These are phyloP conservation scores for Backusella mclennaniae DNA, from an alignment of 192 early-diverging fungal species.

Conservation along the genomic window DNA sequence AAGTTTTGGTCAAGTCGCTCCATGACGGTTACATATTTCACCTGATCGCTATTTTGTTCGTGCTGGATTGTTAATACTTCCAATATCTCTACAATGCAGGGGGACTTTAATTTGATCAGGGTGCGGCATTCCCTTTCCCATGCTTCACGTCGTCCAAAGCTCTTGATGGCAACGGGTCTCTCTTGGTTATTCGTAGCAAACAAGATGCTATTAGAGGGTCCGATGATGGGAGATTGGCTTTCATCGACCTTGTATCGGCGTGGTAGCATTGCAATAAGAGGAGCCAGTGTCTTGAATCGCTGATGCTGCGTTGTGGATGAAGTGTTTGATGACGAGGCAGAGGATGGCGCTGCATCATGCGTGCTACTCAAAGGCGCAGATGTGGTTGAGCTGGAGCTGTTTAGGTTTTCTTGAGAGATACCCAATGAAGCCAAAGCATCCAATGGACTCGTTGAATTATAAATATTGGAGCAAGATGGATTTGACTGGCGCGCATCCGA, in stretches of 20 bases:
- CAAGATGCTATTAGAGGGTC: slow-evolving; percentile 43
- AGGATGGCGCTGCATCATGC: neutral
- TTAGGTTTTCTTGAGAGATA: neutral
- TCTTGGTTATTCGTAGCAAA: slow-evolving; percentile 40
- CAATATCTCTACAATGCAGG: slow-evolving; percentile 43
- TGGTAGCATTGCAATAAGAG: slow-evolving; percentile 39
- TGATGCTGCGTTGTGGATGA: neutral
- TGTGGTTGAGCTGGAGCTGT: neutral
- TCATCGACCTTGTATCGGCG: slow-evolving; percentile 41
- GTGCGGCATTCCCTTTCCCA: slow-evolving; percentile 53
- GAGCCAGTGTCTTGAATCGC: slow-evolving; percentile 18
- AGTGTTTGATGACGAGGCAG: neutral
- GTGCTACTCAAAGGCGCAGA: neutral
- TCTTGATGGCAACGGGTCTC: slow-evolving; percentile 42
- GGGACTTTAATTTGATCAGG: slow-evolving; percentile 38
- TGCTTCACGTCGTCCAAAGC: slow-evolving; percentile 48
- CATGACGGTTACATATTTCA: slow-evolving; percentile 42
- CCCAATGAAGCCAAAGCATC: slow-evolving; percentile 44
- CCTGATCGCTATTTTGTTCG: slow-evolving; percentile 22
- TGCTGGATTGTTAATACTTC: slow-evolving; percentile 50
- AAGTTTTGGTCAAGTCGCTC: slow-evolving; percentile 51
- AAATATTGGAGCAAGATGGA: slow-evolving; percentile 28
- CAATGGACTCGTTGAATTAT: slow-evolving; percentile 46
- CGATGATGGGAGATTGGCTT: slow-evolving; percentile 36
- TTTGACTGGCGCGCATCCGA: slow-evolving; percentile 6